phyloP scores from a whole-genome alignment of 345 rosid genomes.

The thale cress (Arabidopsis thaliana) region DNA sequence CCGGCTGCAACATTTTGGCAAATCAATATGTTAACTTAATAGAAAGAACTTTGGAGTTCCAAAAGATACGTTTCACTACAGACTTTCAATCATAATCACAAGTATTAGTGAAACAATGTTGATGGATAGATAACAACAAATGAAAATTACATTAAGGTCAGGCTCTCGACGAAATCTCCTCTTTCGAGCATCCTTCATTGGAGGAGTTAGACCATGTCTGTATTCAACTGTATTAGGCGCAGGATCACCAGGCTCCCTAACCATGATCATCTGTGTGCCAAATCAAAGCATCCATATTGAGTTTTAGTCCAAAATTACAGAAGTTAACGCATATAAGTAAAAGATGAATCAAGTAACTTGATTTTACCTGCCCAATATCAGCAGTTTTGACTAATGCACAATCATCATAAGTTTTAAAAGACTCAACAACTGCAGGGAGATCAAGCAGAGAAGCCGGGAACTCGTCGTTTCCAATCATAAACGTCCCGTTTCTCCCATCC shows the following conservation, averaged over 20 bases:
- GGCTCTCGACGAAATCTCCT: conserved; percentile 97
- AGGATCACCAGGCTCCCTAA: conserved; percentile 80
- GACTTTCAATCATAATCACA: neutral
- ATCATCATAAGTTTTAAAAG: conserved; percentile 91
- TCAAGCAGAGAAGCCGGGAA: conserved; percentile 86
- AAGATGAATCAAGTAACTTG: neutral
- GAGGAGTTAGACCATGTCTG: conserved; percentile 96
- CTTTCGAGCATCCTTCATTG: conserved; percentile 97
- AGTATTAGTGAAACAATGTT: neutral
- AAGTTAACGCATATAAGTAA: neutral
- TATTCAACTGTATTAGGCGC: conserved; percentile 81
- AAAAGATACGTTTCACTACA: neutral
- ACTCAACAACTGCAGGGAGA: conserved; percentile 92
- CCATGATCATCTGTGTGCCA: conserved; percentile 82
- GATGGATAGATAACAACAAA: neutral
- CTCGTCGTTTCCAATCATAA: conserved; percentile 69
- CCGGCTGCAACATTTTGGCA: conserved; percentile 71
- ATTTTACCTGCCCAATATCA: conserved; percentile 88
- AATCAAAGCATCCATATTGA: conserved; percentile 7
- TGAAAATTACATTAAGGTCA: conserved; percentile 77
- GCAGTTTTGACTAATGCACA: conserved; percentile 86
- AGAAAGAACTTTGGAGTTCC: neutral
- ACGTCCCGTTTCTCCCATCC: conserved; percentile 88
- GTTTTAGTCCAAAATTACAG: neutral
- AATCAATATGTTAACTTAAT: conserved; percentile 9